A percentile compares a stretch with the other conserved stretches of the same genome.
phyloP scores from a whole-genome alignment of 257 asterid genomes.

The Solanum chilense region DNA sequence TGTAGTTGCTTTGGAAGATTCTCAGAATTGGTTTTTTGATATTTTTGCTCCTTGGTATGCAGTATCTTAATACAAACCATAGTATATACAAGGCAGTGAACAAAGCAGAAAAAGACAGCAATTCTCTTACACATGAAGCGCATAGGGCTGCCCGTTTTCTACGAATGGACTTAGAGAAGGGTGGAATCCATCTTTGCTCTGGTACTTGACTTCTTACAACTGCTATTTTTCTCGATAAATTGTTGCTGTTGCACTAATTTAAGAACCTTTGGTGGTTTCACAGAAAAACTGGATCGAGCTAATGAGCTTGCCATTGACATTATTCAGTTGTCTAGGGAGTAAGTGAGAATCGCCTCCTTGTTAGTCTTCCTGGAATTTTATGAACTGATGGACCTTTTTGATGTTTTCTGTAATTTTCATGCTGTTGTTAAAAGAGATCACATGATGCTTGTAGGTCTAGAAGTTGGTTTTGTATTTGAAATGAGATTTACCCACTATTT shows the following conservation, averaged over 20 bases:
- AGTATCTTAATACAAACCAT: slow-evolving; percentile 76
- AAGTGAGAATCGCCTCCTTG: slow-evolving; percentile 16
- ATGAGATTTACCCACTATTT: neutral
- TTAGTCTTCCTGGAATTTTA: neutral
- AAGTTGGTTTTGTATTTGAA: neutral
- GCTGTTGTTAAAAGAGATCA: neutral
- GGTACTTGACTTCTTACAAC: slow-evolving; percentile 34
- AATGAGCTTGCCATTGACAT: slow-evolving; percentile 59
- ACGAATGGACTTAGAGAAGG: slow-evolving; percentile 84
- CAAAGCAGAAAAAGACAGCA: slow-evolving; percentile 66
- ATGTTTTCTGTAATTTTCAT: neutral
- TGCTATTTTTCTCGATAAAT: neutral
- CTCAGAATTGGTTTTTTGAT: neutral
- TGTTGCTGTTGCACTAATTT: neutral
- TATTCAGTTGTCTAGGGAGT: slow-evolving; percentile 83
- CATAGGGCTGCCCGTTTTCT: slow-evolving; percentile 60
- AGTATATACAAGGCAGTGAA: slow-evolving; percentile 63
- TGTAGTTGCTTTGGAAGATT: neutral
- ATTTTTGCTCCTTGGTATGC: slow-evolving; percentile 16
- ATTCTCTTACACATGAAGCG: slow-evolving; percentile 71
- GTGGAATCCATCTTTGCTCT: slow-evolving; percentile 84
- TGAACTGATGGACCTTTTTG: neutral
- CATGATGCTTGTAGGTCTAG: neutral
- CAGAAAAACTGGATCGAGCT: slow-evolving; percentile 69
- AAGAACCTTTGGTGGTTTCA: slow-evolving; percentile 11